A percentile compares a stretch with the other conserved stretches of the same genome.
phyloP scores from a whole-genome alignment of 2,329 filamentous ascomycete genomes.

The Stachybotrys echinatus region DNA sequence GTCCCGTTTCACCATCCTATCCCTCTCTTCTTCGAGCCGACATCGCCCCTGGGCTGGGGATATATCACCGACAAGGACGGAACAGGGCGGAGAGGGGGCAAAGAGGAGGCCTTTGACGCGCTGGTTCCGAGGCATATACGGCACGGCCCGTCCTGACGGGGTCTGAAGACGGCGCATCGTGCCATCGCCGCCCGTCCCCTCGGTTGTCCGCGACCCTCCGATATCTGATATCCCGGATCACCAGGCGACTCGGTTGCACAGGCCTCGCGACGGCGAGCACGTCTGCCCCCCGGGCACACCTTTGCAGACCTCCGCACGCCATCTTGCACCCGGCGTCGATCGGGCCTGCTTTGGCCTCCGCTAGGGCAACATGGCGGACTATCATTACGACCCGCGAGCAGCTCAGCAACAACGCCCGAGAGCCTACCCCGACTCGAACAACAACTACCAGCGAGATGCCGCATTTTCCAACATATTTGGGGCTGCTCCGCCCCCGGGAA shows the following conservation, averaged over 20 bases:
- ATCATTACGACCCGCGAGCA: conserved; percentile 46
- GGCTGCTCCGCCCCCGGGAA: conserved; percentile 74
- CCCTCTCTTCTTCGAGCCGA: too few relatives aligned
- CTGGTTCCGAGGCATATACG: not conserved
- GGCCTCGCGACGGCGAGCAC: conserved; percentile 2
- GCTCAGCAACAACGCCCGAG: conserved; percentile 31
- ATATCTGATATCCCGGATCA: not conserved
- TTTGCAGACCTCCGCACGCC: too few relatives aligned
- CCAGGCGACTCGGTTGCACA: not conserved
- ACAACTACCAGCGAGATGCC: conserved; percentile 75
- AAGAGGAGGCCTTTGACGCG: not conserved
- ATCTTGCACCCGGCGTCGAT: too few relatives aligned
- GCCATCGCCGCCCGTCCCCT: conserved; percentile 19
- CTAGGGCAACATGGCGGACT: conserved; percentile 48
- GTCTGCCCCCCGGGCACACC: too few relatives aligned
- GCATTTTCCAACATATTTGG: conserved; percentile 97
- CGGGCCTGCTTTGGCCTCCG: conserved; percentile 1
- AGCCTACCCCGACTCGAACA: conserved; percentile 43
- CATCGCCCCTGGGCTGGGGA: too few relatives aligned
- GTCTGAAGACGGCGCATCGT: conserved; percentile 25
- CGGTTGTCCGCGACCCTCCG: not conserved
- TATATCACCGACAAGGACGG: not conserved
- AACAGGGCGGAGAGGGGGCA: not conserved
- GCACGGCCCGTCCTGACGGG: conserved; percentile 9
- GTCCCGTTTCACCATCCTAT: too few relatives aligned